These are phyloP conservation scores for Sugiyamaella chiloensis DNA, from an alignment of 805 yeast species.

Conservation along the genomic window DNA sequence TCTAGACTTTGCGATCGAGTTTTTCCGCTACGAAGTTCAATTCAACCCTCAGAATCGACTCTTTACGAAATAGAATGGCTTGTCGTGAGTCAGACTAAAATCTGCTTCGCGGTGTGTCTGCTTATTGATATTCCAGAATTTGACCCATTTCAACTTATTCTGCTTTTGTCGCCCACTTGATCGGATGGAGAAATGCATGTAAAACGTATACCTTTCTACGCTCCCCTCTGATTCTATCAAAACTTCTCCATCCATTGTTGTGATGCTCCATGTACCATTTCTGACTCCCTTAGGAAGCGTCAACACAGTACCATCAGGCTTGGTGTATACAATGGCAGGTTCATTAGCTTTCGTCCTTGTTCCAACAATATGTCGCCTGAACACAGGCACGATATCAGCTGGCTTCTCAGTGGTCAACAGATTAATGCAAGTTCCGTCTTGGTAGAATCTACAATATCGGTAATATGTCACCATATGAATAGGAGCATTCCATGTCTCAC, in stretches of 20 bases:
- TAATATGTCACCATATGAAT: constrained; percentile 83
- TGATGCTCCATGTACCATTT: constrained; percentile 57
- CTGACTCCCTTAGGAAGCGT: constrained; percentile 34
- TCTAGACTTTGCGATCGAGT: too few relatives aligned
- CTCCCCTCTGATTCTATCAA: constrained; percentile 54
- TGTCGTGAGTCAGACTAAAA: constrained; percentile 63
- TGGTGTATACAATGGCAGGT: constrained; percentile 9
- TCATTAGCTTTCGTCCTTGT: neutral
- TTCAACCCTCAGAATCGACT: constrained; percentile 13
- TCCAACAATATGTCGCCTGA: constrained; percentile 30
- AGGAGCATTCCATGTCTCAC: constrained; percentile 69
- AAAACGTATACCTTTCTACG: constrained; percentile 57
- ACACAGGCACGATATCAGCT: constrained; percentile 53
- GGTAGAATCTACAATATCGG: constrained; percentile 76
- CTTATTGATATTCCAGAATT: constrained; percentile 52
- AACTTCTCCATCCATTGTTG: constrained; percentile 50
- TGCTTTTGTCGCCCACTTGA: constrained; percentile 61
- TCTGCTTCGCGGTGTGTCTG: neutral
- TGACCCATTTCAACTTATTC: constrained; percentile 69
- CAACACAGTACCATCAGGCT: constrained; percentile 20
- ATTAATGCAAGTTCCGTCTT: constrained; percentile 71
- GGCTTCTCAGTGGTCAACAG: constrained; percentile 76
- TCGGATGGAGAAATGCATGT: constrained; percentile 58
- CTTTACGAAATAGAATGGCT: constrained; percentile 68
- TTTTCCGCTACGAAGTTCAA: too few relatives aligned